A percentile compares a stretch with the other conserved stretches of the same genome.
These are phyloP conservation scores for Colletotrichum aenigma DNA, from an alignment of 2,329 filamentous ascomycete species.

Conservation along the genomic window DNA sequence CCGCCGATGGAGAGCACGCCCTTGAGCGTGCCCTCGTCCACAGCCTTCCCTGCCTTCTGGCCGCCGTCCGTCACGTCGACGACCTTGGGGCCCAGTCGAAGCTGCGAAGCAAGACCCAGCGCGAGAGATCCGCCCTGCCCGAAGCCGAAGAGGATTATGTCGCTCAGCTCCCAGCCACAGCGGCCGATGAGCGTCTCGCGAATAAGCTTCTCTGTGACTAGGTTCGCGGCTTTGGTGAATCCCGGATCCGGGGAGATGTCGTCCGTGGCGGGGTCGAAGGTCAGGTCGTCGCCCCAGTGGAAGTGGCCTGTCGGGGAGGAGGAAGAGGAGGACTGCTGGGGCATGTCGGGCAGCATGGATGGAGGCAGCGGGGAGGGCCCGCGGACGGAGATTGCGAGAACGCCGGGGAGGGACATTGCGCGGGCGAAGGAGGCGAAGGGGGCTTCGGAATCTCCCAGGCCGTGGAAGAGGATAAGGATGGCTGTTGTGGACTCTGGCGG, in stretches of 20 bases:
- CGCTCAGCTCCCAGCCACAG: conserved; percentile 63
- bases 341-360: conserved; percentile 57
- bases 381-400: conserved; percentile 75
- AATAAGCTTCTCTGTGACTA: conserved; percentile 58
- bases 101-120: conserved; percentile 55
- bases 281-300: conserved; percentile 73
- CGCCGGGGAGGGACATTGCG: conserved; percentile 76
- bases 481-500: conserved; percentile 70
- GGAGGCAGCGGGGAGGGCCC: conserved; percentile 74
- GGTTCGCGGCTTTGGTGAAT: conserved; percentile 51
- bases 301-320: conserved; percentile 36
- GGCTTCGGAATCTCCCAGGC: conserved; percentile 76
- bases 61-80: conserved; percentile 33
- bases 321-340: not conserved
- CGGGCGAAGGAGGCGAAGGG: conserved; percentile 73
- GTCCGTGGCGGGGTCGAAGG: conserved; percentile 53
- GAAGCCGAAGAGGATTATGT: conserved; percentile 69
- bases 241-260: conserved; percentile 67
- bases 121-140: conserved; percentile 71
- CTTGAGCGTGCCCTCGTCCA: conserved; percentile 38
- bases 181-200: conserved; percentile 52
- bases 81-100: conserved; percentile 39
- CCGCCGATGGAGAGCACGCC: conserved; percentile 70
- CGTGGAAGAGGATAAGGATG: conserved; percentile 82
- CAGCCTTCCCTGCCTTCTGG: not conserved